Evolutionary conservation across 1,284 basidiomycete species (phyloP), one percentile per base, ranked within the genome.

Genomic region (Vanrija sp.): DNA sequence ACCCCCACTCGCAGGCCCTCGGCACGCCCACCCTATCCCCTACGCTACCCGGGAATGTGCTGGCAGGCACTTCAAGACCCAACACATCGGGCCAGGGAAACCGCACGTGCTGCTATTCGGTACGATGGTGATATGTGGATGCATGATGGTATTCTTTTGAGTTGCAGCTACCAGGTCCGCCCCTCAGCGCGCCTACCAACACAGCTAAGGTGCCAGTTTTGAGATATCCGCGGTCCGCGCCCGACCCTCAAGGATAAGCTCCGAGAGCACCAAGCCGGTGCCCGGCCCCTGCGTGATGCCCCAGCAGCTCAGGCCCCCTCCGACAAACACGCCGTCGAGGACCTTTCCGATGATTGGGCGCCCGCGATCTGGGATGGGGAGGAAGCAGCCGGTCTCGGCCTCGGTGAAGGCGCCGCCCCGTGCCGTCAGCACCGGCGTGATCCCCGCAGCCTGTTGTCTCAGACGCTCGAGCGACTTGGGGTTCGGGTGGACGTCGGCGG

Each of bases 381-480:
- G 70, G 67, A 77, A 83, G 69, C 82, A 83, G 0, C 81, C 80
- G 63, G 83, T 81, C 53, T 78, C 75, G 8, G 73, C 71, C 39
- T 73, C 67, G 18, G 80, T 63, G 39, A 73, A 73, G 0, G 68
- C 72, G 3, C 72, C 69, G 16, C 72, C 58, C 3, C 53, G 63
- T 9, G 60, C 43, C 12, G 56, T 58, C 55, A 80, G 76, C 8
- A 77, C 66, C 3, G 79, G 79, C 2, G 79, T 77, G 38, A 83
- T 67, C 3, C 73, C 74, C 23, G 68, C 65, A 7, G 79, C 76
- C 64, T 82, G 80, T 15, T 66, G 59, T 45, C 80, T 68, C 14
- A 83, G 72, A 26, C 71, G 71, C 6, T 68, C 59, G 44, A 80
- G 78, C 10, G 78, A 72, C 1, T 60, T 53, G 0, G 67, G 57